Base-by-base conservation (phyloP, 768 basidiomycete genomes). In the Trametes maxima region DNA sequence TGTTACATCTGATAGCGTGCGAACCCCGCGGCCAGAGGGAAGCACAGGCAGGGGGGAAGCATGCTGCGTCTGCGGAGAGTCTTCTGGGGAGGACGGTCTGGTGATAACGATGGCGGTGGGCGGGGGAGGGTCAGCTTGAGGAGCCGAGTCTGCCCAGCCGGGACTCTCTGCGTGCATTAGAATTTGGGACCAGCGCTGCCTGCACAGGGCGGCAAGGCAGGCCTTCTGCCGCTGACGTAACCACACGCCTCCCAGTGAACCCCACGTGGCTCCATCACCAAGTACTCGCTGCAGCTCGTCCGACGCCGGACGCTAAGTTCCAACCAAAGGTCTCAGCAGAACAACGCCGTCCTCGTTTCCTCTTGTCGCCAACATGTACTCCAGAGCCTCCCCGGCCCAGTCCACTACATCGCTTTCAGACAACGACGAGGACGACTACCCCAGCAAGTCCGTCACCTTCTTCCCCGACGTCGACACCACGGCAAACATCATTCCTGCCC, bases 361-460 rank as follows among this genome's bases (percentile, higher is more conserved):
- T 51, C 43, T 39, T 42, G 35, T 51, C 43, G 5, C 58, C 49
- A 53, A 51, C 57, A 71, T 74, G 66, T 76, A 69, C 66, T 66
- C 60, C 43, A 64, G 64, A 40, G 60, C 56, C 69, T 88, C 78
- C 68, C 82, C 75, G 1, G 79, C 84, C n/a, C 87, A 88, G 65
- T 91, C 90, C 5, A 84, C 81, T 10, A 90, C 87, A n/a, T 91
- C 90, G 17, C 79, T 91, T 64, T 91, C 89, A 36, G 89, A 89
- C 75, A 84, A 85, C 64, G 85, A 88, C 71, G 81, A 82, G 64
- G 85, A 89, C 69, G 85, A 88, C 70, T 65, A 69, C 67, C 78
- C 79, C 48, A 21, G 19, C 37, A 80, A 80, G 60, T 82, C 81
- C 43, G 60, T 73, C 28, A 33, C 28, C 37, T 77, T 79, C 36